Conservation (phyloP, 163 green algal species). For the Chlamydomonas reinhardtii region DNA sequence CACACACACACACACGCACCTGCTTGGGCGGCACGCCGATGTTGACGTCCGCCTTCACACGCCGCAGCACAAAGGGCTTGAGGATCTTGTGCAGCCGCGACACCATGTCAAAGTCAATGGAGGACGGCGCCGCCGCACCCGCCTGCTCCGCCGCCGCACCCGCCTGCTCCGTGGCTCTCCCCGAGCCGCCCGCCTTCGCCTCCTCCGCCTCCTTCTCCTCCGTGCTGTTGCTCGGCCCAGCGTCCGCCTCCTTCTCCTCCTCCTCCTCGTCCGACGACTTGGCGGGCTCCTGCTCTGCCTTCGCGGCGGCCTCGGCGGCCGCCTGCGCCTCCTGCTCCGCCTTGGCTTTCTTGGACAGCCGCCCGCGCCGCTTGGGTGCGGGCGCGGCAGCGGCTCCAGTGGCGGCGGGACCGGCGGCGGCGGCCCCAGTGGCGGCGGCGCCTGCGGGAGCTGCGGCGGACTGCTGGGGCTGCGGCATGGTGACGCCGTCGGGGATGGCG, state of each 20-base stretch:
- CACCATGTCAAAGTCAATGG: constrained; percentile 13
- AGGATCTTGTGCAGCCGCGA: constrained; percentile 97
- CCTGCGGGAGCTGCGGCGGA: too few relatives aligned
- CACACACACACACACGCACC: too few relatives aligned
- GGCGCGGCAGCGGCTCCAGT: background rate
- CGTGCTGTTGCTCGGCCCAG: too few relatives aligned
- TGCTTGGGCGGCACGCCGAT: constrained; percentile 91
- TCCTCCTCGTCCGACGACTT: background rate
- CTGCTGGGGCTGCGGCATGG: too few relatives aligned
- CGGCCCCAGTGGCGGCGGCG: background rate
- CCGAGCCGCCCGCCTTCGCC: too few relatives aligned
- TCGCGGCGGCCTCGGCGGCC: constrained; percentile 9
- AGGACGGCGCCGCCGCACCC: background rate
- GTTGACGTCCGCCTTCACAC: constrained; percentile 96
- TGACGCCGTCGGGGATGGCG: background rate
- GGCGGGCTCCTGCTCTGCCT: background rate
- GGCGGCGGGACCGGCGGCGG: too few relatives aligned
- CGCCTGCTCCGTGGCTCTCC: too few relatives aligned
- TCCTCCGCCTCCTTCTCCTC: too few relatives aligned
- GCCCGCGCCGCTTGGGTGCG: too few relatives aligned
- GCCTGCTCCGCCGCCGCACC: too few relatives aligned
- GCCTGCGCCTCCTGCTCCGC: background rate
- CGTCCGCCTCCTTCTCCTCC: too few relatives aligned
- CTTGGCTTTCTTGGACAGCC: background rate
- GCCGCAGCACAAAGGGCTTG: constrained; percentile 95